A percentile compares a stretch with the other conserved stretches of the same genome.
phyloP scores from a whole-genome alignment of 2,329 filamentous ascomycete genomes.

The Ascochyta koolunga region DNA sequence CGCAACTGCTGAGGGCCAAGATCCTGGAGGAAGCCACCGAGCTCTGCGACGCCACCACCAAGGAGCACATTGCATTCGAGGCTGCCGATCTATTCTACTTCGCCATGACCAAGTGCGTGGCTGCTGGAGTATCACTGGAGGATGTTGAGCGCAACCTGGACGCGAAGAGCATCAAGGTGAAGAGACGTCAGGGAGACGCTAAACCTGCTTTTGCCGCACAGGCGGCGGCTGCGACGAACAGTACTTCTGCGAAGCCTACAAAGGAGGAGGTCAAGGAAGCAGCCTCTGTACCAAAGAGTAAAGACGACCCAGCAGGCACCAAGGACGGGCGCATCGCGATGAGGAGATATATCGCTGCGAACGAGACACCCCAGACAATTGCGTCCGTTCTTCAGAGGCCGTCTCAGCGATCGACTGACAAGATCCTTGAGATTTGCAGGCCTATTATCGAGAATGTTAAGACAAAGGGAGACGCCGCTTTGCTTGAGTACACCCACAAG shows the following conservation, averaged over 20 bases:
- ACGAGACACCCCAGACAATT: slow-evolving; percentile 69
- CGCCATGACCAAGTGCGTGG: slow-evolving; percentile 85
- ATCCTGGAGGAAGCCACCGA: slow-evolving; percentile 99
- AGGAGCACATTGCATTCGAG: slow-evolving; percentile 88
- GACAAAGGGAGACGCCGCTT: slow-evolving; percentile 80
- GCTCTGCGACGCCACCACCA: slow-evolving; percentile 82
- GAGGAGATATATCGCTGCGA: slow-evolving; percentile 75
- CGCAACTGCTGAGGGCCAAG: slow-evolving; percentile 88
- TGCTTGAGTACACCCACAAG: slow-evolving; percentile 94
- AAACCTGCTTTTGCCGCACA: slow-evolving; percentile 92
- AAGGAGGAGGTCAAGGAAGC: slow-evolving; percentile 57
- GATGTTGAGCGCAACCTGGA: slow-evolving; percentile 94
- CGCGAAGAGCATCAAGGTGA: slow-evolving; percentile 93
- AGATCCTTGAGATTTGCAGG: slow-evolving; percentile 86
- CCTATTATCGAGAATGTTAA: slow-evolving; percentile 92
- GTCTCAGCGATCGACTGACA: slow-evolving; percentile 92
- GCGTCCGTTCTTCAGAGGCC: slow-evolving; percentile 80
- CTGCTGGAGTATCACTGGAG: slow-evolving; percentile 81
- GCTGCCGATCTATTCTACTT: slow-evolving; percentile 97
- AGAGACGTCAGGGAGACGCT: slow-evolving; percentile 88
- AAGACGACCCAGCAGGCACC: slow-evolving; percentile 58
- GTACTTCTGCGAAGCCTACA: slow-evolving; percentile 26
- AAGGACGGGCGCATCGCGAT: slow-evolving; percentile 73
- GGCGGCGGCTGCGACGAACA: slow-evolving; percentile 50
- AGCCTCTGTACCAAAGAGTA: slow-evolving; percentile 59